Conservation (phyloP, 2,329 filamentous ascomycete species). For the Hortaea sp. region DNA sequence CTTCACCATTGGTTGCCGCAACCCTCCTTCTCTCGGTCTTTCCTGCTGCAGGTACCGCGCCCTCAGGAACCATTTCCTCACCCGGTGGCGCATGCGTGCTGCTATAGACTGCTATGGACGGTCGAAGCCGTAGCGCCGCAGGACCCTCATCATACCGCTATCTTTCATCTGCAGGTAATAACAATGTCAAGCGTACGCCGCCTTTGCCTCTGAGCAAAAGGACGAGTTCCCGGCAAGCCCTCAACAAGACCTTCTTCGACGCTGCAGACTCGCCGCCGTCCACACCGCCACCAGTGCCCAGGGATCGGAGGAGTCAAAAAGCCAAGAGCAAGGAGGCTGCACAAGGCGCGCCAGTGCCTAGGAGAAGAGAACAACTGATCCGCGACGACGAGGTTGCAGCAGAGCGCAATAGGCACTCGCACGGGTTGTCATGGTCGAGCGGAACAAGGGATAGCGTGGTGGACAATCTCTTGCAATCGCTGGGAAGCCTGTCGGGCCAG, state of each 20-base stretch:
- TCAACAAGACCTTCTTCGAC: slow-evolving; percentile 4
- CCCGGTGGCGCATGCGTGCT: background rate
- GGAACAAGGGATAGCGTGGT: slow-evolving; percentile 84
- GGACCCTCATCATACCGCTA: background rate
- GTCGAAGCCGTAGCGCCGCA: slow-evolving; percentile 1
- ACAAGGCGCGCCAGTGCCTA: background rate
- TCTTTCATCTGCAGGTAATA: background rate
- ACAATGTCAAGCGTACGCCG: background rate
- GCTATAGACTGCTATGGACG: slow-evolving; percentile 1
- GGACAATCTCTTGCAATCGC: slow-evolving; percentile 86
- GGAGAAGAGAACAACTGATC: slow-evolving; percentile 2
- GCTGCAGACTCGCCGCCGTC: slow-evolving; percentile 3
- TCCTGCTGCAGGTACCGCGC: background rate
- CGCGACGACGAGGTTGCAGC: background rate
- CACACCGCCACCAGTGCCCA: slow-evolving; percentile 3
- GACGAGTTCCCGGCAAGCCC: slow-evolving; percentile 5
- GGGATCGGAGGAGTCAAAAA: background rate
- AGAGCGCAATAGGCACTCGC: slow-evolving; percentile 45
- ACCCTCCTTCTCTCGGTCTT: background rate
- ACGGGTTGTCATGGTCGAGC: slow-evolving; percentile 74
- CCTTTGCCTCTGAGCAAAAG: slow-evolving; percentile 4
- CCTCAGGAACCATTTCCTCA: background rate
- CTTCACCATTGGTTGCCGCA: no score
- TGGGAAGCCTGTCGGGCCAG: slow-evolving; percentile 63
- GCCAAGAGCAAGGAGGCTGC: slow-evolving; percentile 12